Conservation (phyloP, 2,329 filamentous ascomycete species). For the Knufia petricola region DNA sequence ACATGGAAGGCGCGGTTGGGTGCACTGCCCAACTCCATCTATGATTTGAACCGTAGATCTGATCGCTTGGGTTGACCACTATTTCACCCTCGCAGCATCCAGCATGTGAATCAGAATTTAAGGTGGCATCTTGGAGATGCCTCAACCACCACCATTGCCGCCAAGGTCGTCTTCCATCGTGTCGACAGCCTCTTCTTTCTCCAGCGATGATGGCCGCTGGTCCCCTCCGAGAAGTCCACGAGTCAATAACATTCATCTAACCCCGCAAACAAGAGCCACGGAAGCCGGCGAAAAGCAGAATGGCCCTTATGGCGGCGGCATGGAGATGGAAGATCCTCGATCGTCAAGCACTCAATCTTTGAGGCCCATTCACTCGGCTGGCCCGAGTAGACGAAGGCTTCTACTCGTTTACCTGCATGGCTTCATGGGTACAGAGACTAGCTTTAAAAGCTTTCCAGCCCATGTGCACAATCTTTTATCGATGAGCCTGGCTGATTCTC, state of each 20-base stretch:
- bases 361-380: conserved; percentile 25
- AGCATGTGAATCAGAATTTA: not conserved
- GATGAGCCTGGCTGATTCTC: conserved; percentile 57
- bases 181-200: conserved; percentile 1
- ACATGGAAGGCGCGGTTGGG: not conserved
- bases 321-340: conserved; percentile 23
- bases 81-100: not conserved
- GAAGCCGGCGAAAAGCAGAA: not conserved
- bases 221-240: not conserved
- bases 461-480: conserved; percentile 71
- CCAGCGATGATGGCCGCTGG: not conserved
- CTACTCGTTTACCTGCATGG: conserved; percentile 80
- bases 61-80: not conserved
- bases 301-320: conserved; percentile 4
- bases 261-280: not conserved
- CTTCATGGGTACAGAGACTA: conserved; percentile 80
- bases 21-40: too few relatives aligned
- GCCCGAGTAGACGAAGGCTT: conserved; percentile 41
- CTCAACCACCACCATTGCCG: conserved; percentile 8
- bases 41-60: too few relatives aligned
- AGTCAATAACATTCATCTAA: conserved; percentile 9
- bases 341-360: conserved; percentile 26
- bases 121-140: conserved; percentile 7
- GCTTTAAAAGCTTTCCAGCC: conserved; percentile 77
- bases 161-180: conserved; percentile 7